A percentile compares a stretch with the other conserved stretches of the same genome.
Conservation (phyloP, 2,329 filamentous ascomycete genomes). For the Ceratocystis eucalypticola region DNA sequence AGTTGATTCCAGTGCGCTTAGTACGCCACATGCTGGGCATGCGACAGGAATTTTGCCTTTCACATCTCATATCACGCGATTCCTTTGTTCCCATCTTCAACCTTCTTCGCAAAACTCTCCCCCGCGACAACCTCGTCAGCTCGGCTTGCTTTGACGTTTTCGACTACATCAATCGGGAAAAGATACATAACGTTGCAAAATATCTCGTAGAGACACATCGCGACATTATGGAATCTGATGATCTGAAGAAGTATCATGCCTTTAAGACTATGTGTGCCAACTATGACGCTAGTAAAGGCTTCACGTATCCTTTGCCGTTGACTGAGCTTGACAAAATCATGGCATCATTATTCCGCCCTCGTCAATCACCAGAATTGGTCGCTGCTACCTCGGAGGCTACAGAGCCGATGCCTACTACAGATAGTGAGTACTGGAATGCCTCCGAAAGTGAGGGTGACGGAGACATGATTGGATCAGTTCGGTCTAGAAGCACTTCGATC, state of each 20-base stretch:
- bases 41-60: slow-evolving; percentile 83
- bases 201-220: slow-evolving; percentile 77
- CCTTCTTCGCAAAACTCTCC: slow-evolving; percentile 72
- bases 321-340: slow-evolving; percentile 15
- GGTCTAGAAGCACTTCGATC: slow-evolving; percentile 28
- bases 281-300: slow-evolving; percentile 67
- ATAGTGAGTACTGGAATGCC: slow-evolving; percentile 83
- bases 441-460: slow-evolving; percentile 47
- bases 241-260: slow-evolving; percentile 52
- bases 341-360: slow-evolving; percentile 8
- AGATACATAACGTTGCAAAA: slow-evolving; percentile 65
- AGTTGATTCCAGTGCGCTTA: slow-evolving; percentile 88
- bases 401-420: slow-evolving; percentile 5
- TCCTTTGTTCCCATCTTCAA: slow-evolving; percentile 75
- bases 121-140: slow-evolving; percentile 82
- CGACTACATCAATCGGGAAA: slow-evolving; percentile 73
- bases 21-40: slow-evolving; percentile 75
- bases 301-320: slow-evolving; percentile 28
- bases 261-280: slow-evolving; percentile 63
- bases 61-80: slow-evolving; percentile 66
- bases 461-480: slow-evolving; percentile 5
- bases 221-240: slow-evolving; percentile 59
- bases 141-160: slow-evolving; percentile 92
- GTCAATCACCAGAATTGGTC: slow-evolving; percentile 13
- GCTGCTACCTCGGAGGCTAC: not conserved